phyloP scores from a whole-genome alignment of 352 stramenopile genomes.

The Globisporangium cylindrosporum region DNA sequence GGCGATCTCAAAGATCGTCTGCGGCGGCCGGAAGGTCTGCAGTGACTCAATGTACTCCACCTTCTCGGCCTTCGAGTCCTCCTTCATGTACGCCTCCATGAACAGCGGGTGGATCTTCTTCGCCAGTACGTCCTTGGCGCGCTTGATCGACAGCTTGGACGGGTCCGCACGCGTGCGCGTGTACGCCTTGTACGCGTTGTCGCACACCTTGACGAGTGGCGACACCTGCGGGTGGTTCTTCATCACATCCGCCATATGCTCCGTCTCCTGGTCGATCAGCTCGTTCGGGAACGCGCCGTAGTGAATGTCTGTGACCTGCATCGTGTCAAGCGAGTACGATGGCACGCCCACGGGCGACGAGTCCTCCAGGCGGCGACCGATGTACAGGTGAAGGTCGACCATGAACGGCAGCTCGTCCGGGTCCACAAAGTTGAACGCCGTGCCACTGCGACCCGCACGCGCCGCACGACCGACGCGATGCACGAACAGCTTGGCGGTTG shows the following conservation, averaged over 20 bases:
- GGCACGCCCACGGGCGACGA: conserved; percentile 52
- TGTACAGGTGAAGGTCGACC: conserved; percentile 97
- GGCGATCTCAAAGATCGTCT: conserved; percentile 96
- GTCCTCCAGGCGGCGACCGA: conserved; percentile 85
- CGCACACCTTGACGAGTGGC: conserved; percentile 88
- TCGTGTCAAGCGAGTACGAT: conserved; percentile 90
- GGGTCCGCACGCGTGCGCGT: conserved; percentile 93
- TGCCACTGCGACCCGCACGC: conserved; percentile 93
- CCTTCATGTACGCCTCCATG: conserved; percentile 79
- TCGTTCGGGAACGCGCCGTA: conserved; percentile 97
- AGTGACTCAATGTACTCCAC: conserved; percentile 92
- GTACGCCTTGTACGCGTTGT: conserved; percentile 99
- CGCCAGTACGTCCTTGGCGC: conserved; percentile 90
- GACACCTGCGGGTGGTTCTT: conserved; percentile 69
- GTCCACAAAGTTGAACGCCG: conserved; percentile 96
- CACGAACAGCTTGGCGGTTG: conserved; percentile 93
- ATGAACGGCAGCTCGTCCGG: conserved; percentile 98
- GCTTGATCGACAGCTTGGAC: conserved; percentile 93
- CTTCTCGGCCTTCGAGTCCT: conserved; percentile 73
- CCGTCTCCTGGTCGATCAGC: conserved; percentile 95
- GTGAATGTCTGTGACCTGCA: conserved; percentile 96
- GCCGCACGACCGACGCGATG: conserved; percentile 96
- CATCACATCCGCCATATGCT: conserved; percentile 92
- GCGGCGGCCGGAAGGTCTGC: conserved; percentile 91
- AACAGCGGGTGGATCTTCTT: conserved; percentile 94